Conservation (phyloP, 2,329 filamentous ascomycete genomes). For the Phoma herbarum region DNA sequence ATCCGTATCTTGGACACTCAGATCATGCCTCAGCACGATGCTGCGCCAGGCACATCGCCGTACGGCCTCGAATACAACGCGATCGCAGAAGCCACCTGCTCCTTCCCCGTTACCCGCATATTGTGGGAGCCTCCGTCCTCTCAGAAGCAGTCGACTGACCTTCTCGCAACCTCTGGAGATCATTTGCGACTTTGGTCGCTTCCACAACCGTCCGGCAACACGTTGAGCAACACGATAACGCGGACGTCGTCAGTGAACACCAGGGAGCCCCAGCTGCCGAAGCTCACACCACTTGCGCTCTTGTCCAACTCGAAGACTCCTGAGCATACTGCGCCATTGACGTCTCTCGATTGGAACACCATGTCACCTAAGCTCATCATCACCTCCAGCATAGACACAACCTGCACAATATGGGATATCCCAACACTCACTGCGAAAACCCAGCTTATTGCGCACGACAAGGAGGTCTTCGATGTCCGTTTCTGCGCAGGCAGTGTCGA, state of each 20-base stretch:
- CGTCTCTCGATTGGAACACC: constrained; percentile 97
- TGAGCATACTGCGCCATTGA: constrained; percentile 95
- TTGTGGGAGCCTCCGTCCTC: constrained; percentile 96
- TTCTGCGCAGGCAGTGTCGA: constrained; percentile 99
- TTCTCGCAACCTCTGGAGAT: constrained; percentile 93
- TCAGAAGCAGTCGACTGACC: constrained; percentile 93
- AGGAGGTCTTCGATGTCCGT: constrained; percentile 97
- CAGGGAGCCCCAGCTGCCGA: constrained; percentile 70
- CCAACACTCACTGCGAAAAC: constrained; percentile 97
- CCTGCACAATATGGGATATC: constrained; percentile 99
- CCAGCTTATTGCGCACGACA: constrained; percentile 97
- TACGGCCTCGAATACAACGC: constrained; percentile 89
- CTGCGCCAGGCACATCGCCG: constrained; percentile 73
- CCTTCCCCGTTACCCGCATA: constrained; percentile 94
- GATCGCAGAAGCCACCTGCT: constrained; percentile 95
- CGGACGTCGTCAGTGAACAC: constrained; percentile 69
- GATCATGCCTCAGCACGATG: constrained; percentile 72
- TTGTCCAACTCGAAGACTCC: constrained; percentile 98
- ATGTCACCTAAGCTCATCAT: constrained; percentile 97
- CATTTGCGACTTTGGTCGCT: constrained; percentile 94
- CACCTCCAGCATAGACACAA: constrained; percentile 98
- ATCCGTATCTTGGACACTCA: constrained; percentile 97
- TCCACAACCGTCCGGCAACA: constrained; percentile 62
- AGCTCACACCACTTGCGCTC: constrained; percentile 89
- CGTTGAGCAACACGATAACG: constrained; percentile 75